Evolutionary conservation across 768 basidiomycete genomes (phyloP).

Genomic region (Lyophyllum atratum): DNA sequence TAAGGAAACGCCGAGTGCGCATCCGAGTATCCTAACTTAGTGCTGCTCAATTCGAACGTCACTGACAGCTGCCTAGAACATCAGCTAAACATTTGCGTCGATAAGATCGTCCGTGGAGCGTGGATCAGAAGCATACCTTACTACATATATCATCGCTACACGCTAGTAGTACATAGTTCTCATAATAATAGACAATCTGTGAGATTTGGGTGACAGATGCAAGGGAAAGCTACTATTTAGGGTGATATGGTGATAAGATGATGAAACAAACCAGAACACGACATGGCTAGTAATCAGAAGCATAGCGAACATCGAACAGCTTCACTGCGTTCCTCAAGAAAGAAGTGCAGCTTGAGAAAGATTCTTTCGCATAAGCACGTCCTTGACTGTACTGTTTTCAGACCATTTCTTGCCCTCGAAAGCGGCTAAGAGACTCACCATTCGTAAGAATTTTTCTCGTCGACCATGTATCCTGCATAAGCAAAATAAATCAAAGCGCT

Average conservation of each 20-base stretch:
- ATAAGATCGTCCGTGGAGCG: neutral
- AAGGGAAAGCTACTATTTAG: neutral
- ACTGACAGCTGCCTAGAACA: neutral
- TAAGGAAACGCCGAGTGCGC: neutral
- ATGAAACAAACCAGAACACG: neutral
- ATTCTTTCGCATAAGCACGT: constrained; percentile 47
- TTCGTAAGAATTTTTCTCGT: constrained; percentile 54
- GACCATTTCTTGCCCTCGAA: neutral
- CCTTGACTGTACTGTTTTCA: constrained; percentile 36
- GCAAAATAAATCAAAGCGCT: neutral
- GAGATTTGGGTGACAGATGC: neutral
- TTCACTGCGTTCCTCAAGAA: constrained; percentile 16
- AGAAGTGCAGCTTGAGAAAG: constrained; percentile 42
- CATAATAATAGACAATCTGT: neutral
- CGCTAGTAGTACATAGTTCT: neutral
- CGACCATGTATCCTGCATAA: constrained; percentile 53
- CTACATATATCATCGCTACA: neutral
- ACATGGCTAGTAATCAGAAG: neutral
- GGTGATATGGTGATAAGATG: neutral
- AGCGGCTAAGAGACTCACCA: constrained; percentile 30
- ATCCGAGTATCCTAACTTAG: too few species aligned
- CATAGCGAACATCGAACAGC: neutral
- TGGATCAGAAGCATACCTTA: neutral
- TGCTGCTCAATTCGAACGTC: too few species aligned
- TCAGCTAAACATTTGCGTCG: neutral